A percentile compares a stretch with the other conserved stretches of the same genome.
These are phyloP conservation scores for Serendipita sp. DNA, from an alignment of 768 basidiomycete genomes.

Conservation along the genomic window DNA sequence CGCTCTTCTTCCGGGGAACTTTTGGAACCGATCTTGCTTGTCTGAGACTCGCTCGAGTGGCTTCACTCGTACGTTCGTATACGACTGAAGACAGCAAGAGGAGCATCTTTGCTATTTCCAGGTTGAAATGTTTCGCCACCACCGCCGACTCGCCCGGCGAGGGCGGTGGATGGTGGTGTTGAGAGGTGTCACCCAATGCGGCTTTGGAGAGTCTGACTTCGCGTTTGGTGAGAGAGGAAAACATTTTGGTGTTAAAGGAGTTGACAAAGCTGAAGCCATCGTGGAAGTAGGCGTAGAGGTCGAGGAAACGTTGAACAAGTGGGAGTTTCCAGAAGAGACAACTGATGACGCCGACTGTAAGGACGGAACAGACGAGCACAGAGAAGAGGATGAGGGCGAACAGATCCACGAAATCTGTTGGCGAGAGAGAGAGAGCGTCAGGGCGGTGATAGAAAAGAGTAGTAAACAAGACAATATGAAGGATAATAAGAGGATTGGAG, in stretches of 20 bases:
- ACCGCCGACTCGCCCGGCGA: neutral
- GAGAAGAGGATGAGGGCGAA: neutral
- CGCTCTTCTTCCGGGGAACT: neutral
- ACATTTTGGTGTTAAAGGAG: neutral
- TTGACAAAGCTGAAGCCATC: neutral
- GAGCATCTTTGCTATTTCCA: neutral
- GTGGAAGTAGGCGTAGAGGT: neutral
- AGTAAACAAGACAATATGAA: too few relatives aligned
- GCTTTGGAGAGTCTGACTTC: neutral
- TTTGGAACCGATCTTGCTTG: conserved; percentile 6
- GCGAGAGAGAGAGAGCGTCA: too few relatives aligned
- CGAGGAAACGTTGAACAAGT: neutral
- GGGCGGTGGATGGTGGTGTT: neutral
- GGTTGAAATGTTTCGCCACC: neutral
- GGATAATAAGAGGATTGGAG: neutral
- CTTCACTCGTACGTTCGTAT: conserved; percentile 12
- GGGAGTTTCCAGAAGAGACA: neutral
- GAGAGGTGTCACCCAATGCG: neutral
- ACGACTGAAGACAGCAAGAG: conserved; percentile 10
- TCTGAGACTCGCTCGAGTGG: conserved; percentile 5
- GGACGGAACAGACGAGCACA: neutral
- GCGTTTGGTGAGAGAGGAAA: neutral
- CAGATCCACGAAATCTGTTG: neutral
- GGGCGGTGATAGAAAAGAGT: too few relatives aligned
- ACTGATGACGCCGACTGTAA: neutral